Evolutionary conservation across 2,329 filamentous ascomycete genomes (phyloP).

Genomic region (Cladophialophora psammophila): DNA sequence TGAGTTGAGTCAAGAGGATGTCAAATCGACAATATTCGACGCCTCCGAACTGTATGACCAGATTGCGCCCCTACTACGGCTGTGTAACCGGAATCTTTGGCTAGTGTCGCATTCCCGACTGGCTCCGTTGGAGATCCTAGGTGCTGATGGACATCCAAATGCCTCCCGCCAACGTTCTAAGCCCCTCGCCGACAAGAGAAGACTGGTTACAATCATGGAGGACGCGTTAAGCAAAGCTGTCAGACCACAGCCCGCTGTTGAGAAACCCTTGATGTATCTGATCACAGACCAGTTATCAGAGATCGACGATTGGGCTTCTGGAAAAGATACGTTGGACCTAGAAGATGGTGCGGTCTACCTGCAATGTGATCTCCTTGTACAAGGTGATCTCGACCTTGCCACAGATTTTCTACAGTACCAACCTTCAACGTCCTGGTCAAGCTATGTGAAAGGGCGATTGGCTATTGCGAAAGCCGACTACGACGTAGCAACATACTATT

Average conservation of each 20-base stretch:
- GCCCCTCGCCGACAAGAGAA: constrained; percentile 39
- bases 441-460: constrained; percentile 84
- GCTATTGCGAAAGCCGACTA: constrained; percentile 76
- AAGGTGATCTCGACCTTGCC: constrained; percentile 71
- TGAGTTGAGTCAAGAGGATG: constrained; percentile 76
- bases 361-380: constrained; percentile 71
- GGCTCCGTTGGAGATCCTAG: constrained; percentile 42
- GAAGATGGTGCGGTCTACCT: constrained; percentile 70
- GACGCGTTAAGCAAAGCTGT: constrained; percentile 54
- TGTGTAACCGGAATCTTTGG: constrained; percentile 74
- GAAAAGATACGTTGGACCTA: constrained; percentile 58
- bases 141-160: constrained; percentile 40
- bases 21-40: constrained; percentile 69
- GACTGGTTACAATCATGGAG: constrained; percentile 50
- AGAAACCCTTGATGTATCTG: constrained; percentile 51
- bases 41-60: constrained; percentile 64
- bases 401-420: constrained; percentile 72
- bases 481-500: constrained; percentile 74
- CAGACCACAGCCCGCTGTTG: constrained; percentile 51
- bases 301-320: constrained; percentile 58
- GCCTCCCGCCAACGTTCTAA: constrained; percentile 41
- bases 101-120: constrained; percentile 59
- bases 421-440: constrained; percentile 64
- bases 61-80: constrained; percentile 73
- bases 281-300: constrained; percentile 54